A percentile compares a stretch with the other conserved stretches of the same genome.
phyloP scores from a whole-genome alignment of 2,329 filamentous ascomycete genomes.

The Cladosporium oxysporum region DNA sequence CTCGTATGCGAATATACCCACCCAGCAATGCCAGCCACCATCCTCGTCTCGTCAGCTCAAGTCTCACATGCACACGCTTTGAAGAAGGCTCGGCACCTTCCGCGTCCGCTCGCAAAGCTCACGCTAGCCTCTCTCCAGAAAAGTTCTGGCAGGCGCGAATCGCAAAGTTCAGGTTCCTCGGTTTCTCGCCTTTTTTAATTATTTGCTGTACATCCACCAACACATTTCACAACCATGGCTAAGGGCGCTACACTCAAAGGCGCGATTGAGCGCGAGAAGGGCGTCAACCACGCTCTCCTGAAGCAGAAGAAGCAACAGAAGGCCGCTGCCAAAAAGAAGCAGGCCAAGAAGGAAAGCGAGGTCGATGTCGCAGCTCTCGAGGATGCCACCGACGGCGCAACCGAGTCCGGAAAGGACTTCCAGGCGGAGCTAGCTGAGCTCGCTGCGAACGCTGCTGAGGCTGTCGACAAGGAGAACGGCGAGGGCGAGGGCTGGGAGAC shows the following conservation, averaged over 20 bases:
- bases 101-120: neutral
- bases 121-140: slow-evolving; percentile 9
- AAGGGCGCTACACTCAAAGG: slow-evolving; percentile 54
- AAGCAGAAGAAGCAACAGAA: slow-evolving; percentile 57
- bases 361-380: slow-evolving; percentile 33
- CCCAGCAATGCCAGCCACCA: neutral
- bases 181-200: neutral
- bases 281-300: slow-evolving; percentile 72
- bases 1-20: neutral
- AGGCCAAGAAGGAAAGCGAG: slow-evolving; percentile 28
- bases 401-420: slow-evolving; percentile 27
- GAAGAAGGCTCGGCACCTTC: neutral
- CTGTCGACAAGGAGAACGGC: slow-evolving; percentile 30
- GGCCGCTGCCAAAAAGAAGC: slow-evolving; percentile 53
- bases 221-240: slow-evolving; percentile 41
- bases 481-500: slow-evolving; percentile 36
- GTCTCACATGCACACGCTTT: neutral
- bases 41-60: neutral
- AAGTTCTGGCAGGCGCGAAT: slow-evolving; percentile 14
- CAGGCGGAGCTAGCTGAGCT: slow-evolving; percentile 27
- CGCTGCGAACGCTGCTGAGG: slow-evolving; percentile 34
- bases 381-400: slow-evolving; percentile 28
- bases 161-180: slow-evolving; percentile 9
- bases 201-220: slow-evolving; percentile 8
- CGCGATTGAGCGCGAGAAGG: slow-evolving; percentile 60